A percentile compares a stretch with the other conserved stretches of the same genome.
Evolutionary conservation across 1,284 basidiomycete genomes (phyloP).

Genomic region (Austroboletus novae-zelandiae): DNA sequence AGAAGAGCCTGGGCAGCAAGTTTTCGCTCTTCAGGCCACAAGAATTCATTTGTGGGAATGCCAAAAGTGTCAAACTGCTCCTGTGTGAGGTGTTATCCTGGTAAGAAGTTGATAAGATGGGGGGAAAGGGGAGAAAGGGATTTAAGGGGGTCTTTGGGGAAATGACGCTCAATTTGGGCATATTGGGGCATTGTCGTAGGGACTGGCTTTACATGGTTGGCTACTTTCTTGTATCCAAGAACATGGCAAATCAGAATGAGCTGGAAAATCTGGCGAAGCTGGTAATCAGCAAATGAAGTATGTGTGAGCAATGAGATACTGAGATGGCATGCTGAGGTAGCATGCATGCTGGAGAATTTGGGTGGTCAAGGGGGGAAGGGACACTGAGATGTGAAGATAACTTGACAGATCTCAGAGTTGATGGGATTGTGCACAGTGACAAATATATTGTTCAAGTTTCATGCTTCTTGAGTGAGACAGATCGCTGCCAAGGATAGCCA

Average conservation of each 20-base stretch:
- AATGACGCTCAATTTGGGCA: too few species aligned
- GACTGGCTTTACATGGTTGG: neutral
- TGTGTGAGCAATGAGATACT: too few species aligned
- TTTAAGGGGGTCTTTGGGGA: too few species aligned
- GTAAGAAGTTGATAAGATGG: neutral
- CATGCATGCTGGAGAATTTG: too few species aligned
- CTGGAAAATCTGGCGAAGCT: neutral
- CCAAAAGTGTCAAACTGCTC: neutral
- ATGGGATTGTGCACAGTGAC: conserved; percentile 9
- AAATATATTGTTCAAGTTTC: conserved; percentile 1
- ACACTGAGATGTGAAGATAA: too few species aligned
- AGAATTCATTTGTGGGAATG: conserved; percentile 12
- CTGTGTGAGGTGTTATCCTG: neutral
- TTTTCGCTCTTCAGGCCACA: conserved; percentile 23
- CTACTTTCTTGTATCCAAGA: too few species aligned
- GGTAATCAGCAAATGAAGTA: neutral
- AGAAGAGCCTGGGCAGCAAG: conserved; percentile 8
- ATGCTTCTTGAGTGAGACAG: too few species aligned
- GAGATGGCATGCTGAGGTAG: too few species aligned
- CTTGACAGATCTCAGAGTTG: neutral
- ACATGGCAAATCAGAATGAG: neutral
- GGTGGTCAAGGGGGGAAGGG: too few species aligned
- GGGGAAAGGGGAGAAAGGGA: too few species aligned
- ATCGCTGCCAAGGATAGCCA: too few species aligned
- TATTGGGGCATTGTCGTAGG: too few species aligned